Conservation (phyloP, 805 yeast genomes). For the Wickerhamiella alocasiicola region DNA sequence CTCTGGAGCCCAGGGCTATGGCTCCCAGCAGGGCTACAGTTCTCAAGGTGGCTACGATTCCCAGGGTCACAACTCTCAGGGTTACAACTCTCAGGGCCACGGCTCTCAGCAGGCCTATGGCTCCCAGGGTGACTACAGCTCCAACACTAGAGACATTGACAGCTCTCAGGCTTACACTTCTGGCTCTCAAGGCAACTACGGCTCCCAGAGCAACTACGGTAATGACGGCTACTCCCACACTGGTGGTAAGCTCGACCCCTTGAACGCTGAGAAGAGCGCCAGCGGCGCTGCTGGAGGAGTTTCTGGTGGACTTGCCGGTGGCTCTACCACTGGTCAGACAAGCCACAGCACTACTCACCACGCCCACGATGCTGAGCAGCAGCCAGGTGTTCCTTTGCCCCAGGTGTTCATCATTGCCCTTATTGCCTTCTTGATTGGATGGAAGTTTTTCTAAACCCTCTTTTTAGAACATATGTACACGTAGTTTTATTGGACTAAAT, state of each 20-base stretch:
- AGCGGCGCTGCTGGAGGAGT: conserved; percentile 3
- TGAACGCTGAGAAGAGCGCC: not conserved
- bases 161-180: too few relatives aligned
- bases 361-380: conserved; percentile 13
- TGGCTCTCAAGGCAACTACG: too few relatives aligned
- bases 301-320: not conserved
- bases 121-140: too few relatives aligned
- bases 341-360: not conserved
- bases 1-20: too few relatives aligned
- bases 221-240: conserved; percentile 3
- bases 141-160: too few relatives aligned
- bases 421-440: conserved; percentile 47
- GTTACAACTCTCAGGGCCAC: too few relatives aligned
- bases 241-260: conserved; percentile 9
- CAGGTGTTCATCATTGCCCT: conserved; percentile 44
- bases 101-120: too few relatives aligned
- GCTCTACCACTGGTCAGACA: not conserved
- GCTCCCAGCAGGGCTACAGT: not conserved
- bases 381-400: conserved; percentile 40
- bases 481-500: too few relatives aligned
- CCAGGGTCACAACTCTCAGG: not conserved
- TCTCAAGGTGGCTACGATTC: not conserved
- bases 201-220: not conserved
- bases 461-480: conserved; percentile 2
- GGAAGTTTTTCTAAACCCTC: conserved; percentile 47